phyloP scores from a whole-genome alignment of 164 flowering plant genomes.

The Platanus orientalis region DNA sequence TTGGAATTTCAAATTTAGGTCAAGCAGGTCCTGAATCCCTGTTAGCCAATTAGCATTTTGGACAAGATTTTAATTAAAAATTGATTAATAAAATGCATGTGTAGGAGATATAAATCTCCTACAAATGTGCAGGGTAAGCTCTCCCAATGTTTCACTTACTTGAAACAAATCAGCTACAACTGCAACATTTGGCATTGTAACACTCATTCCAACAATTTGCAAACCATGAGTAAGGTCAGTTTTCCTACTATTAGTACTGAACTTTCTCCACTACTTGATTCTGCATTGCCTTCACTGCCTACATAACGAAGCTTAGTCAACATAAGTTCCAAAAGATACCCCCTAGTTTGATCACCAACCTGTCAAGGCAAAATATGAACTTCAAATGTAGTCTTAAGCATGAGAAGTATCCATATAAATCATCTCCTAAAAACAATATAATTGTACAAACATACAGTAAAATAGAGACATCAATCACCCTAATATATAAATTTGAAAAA shows the following conservation, averaged over 20 bases:
- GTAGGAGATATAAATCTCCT: too few relatives aligned
- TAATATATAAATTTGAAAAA: not conserved
- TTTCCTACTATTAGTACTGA: slow-evolving; percentile 72
- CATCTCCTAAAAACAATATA: not conserved
- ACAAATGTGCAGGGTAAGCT: too few relatives aligned
- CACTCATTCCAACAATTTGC: slow-evolving; percentile 99
- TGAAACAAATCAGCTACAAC: slow-evolving; percentile 99
- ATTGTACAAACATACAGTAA: too few relatives aligned
- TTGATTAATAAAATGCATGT: too few relatives aligned
- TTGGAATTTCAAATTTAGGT: too few relatives aligned
- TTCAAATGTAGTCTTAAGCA: slow-evolving; percentile 7
- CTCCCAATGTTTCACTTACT: slow-evolving; percentile 58
- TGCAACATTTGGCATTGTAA: slow-evolving; percentile 96
- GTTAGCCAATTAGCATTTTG: too few relatives aligned
- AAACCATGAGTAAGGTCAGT: slow-evolving; percentile 68
- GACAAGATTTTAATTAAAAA: too few relatives aligned
- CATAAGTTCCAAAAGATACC: slow-evolving; percentile 92
- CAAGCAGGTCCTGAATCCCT: too few relatives aligned
- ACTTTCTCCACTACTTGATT: slow-evolving; percentile 75
- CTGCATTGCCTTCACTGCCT: slow-evolving; percentile 78
- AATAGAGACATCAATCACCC: too few relatives aligned
- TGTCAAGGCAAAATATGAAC: slow-evolving; percentile 23
- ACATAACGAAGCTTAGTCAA: slow-evolving; percentile 98
- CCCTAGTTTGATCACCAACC: slow-evolving; percentile 94
- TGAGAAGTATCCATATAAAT: not conserved